A percentile compares a stretch with the other conserved stretches of the same genome.
These are phyloP conservation scores for Beauveria varroae DNA, from an alignment of 2,329 filamentous ascomycete genomes.

Conservation along the genomic window DNA sequence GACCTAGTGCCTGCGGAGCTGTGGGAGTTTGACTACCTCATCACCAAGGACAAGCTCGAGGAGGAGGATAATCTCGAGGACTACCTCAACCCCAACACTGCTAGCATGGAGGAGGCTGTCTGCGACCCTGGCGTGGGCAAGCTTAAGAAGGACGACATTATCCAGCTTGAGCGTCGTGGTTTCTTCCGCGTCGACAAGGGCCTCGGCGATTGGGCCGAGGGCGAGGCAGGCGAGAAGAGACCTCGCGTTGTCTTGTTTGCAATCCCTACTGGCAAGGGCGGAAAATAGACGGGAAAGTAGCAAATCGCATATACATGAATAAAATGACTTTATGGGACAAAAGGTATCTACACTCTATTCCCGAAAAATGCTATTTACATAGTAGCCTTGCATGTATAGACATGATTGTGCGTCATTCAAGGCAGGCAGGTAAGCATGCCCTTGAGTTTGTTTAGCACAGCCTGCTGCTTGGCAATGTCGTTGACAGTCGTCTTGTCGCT, in stretches of 20 bases:
- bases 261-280: slow-evolving; percentile 48
- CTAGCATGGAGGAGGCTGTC: slow-evolving; percentile 64
- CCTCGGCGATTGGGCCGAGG: slow-evolving; percentile 40
- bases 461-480: slow-evolving; percentile 20
- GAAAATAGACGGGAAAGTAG: slow-evolving; percentile 26
- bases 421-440: slow-evolving; percentile 24
- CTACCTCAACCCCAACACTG: slow-evolving; percentile 69
- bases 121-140: slow-evolving; percentile 74
- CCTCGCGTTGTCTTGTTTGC: slow-evolving; percentile 47
- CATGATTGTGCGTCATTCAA: not conserved
- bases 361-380: not conserved
- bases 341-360: not conserved
- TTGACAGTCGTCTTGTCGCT: slow-evolving; percentile 48
- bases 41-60: slow-evolving; percentile 90
- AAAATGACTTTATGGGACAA: not conserved
- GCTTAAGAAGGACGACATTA: slow-evolving; percentile 81
- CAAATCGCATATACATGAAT: slow-evolving; percentile 3
- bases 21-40: slow-evolving; percentile 90
- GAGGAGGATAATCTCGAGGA: slow-evolving; percentile 82
- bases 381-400: not conserved
- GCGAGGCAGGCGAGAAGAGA: slow-evolving; percentile 40
- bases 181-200: slow-evolving; percentile 80
- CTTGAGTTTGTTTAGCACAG: slow-evolving; percentile 25
- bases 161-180: slow-evolving; percentile 90
- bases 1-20: slow-evolving; percentile 75